Percentiles rank a stretch among this genome's conserved stretches.
Conservation (phyloP, 495 filamentous ascomycete species). For the Xylaria castorea region DNA sequence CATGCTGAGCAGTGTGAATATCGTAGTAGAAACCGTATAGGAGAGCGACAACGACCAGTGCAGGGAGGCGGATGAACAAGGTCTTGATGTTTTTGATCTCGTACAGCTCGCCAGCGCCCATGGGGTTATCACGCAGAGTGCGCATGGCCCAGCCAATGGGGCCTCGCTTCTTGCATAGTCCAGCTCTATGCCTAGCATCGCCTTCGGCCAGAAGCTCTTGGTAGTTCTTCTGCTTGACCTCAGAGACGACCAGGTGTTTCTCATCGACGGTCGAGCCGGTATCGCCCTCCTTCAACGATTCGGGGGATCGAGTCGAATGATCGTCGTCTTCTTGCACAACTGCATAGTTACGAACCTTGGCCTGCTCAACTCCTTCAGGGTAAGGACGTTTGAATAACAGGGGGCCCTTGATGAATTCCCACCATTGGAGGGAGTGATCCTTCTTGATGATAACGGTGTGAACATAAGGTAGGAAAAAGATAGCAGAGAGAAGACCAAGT, state of each 20-base stretch:
- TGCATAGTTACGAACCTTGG: slow-evolving; percentile 48
- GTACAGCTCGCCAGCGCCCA: slow-evolving; percentile 71
- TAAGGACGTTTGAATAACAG: slow-evolving; percentile 56
- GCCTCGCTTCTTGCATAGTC: slow-evolving; percentile 61
- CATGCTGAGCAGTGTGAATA: slow-evolving; percentile 71
- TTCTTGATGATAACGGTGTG: slow-evolving; percentile 62
- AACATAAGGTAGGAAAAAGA: slow-evolving; percentile 68
- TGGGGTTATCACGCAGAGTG: slow-evolving; percentile 69
- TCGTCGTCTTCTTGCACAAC: slow-evolving; percentile 40
- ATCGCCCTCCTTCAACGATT: slow-evolving; percentile 1
- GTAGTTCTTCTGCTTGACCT: slow-evolving; percentile 58
- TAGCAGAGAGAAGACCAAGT: slow-evolving; percentile 55
- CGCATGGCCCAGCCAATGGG: slow-evolving; percentile 78
- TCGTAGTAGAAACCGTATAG: slow-evolving; percentile 77
- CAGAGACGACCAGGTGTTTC: slow-evolving; percentile 51
- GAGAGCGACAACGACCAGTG: slow-evolving; percentile 58
- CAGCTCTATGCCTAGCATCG: slow-evolving; percentile 57
- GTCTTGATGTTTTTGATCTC: slow-evolving; percentile 68
- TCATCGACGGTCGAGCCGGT: slow-evolving; percentile 41
- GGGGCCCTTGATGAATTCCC: slow-evolving; percentile 59
- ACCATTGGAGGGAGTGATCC: slow-evolving; percentile 62
- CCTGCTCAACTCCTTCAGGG: slow-evolving; percentile 49
- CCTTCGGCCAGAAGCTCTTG: slow-evolving; percentile 61
- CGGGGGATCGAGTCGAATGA: slow-evolving; percentile 20
- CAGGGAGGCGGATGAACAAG: slow-evolving; percentile 65